These are phyloP conservation scores for Brasilioporus rufonigricans DNA, from an alignment of 768 basidiomycete genomes.

Conservation along the genomic window DNA sequence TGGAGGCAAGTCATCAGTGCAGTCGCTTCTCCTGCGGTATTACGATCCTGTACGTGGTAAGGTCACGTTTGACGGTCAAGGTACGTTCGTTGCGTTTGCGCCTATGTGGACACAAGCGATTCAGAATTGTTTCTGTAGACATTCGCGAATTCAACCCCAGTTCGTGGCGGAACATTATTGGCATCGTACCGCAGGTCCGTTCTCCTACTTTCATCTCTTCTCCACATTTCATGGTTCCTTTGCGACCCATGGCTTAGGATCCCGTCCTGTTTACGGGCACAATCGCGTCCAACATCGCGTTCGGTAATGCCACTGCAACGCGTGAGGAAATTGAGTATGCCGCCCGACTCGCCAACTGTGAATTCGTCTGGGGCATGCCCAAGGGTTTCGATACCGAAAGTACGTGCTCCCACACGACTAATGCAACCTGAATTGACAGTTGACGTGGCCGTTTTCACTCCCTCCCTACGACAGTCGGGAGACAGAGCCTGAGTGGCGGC, in stretches of 20 bases:
- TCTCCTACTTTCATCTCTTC: neutral
- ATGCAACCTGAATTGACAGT: neutral
- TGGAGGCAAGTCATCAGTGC: conserved; percentile 90
- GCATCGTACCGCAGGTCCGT: conserved; percentile 83
- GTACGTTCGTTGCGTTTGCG: conserved; percentile 36
- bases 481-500: conserved; percentile 49
- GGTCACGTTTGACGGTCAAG: conserved; percentile 84
- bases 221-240: neutral
- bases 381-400: conserved; percentile 92
- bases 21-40: conserved; percentile 82
- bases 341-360: conserved; percentile 90
- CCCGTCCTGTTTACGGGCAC: conserved; percentile 90
- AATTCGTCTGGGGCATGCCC: conserved; percentile 94
- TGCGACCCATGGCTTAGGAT: conserved; percentile 40
- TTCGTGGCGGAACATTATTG: conserved; percentile 87
- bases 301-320: conserved; percentile 72
- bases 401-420: neutral
- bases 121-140: conserved; percentile 41
- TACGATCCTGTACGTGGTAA: conserved; percentile 85
- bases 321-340: conserved; percentile 84
- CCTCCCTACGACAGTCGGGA: conserved; percentile 18
- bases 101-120: too few relatives aligned
- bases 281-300: conserved; percentile 93
- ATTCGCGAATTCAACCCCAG: conserved; percentile 82
- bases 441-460: neutral